Conservation (phyloP, 2,329 filamentous ascomycete genomes). For the Torrubiella hemipterigena region DNA sequence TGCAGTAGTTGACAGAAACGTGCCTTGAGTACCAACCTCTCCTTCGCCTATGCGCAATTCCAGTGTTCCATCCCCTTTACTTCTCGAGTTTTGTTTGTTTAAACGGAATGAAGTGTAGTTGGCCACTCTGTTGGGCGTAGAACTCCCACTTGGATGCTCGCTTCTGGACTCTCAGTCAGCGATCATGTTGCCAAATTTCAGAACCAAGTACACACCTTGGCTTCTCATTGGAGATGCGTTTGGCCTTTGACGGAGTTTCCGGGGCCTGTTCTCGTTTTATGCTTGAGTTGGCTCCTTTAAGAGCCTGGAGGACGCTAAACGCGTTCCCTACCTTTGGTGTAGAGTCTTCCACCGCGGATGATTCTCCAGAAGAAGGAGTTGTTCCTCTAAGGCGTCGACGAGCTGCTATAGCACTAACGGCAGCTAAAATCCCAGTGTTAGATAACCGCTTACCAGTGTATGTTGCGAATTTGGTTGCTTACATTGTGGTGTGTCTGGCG, state of each 20-base stretch:
- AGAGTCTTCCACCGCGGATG: background rate
- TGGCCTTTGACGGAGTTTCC: too few relatives aligned
- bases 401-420: conserved; percentile 25
- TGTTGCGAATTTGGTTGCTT: conserved; percentile 6
- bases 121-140: conserved; percentile 3
- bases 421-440: conserved; percentile 8
- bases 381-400: conserved; percentile 15
- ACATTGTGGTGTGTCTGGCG: conserved; percentile 16
- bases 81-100: conserved; percentile 29
- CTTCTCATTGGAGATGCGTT: background rate
- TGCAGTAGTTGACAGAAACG: too few relatives aligned
- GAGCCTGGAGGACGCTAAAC: conserved; percentile 5
- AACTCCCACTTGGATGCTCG: background rate
- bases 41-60: conserved; percentile 32
- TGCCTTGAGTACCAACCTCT: conserved; percentile 22
- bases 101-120: conserved; percentile 35
- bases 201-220: conserved; percentile 1
- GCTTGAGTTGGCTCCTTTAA: conserved; percentile 1
- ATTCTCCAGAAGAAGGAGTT: conserved; percentile 1
- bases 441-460: background rate
- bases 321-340: conserved; percentile 1
- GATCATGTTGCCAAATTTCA: background rate
- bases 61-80: conserved; percentile 24
- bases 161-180: background rate
- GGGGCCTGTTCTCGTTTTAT: conserved; percentile 1